Conservation (phyloP, 2,329 filamentous ascomycete species). For the Trichoderma atroviride region DNA sequence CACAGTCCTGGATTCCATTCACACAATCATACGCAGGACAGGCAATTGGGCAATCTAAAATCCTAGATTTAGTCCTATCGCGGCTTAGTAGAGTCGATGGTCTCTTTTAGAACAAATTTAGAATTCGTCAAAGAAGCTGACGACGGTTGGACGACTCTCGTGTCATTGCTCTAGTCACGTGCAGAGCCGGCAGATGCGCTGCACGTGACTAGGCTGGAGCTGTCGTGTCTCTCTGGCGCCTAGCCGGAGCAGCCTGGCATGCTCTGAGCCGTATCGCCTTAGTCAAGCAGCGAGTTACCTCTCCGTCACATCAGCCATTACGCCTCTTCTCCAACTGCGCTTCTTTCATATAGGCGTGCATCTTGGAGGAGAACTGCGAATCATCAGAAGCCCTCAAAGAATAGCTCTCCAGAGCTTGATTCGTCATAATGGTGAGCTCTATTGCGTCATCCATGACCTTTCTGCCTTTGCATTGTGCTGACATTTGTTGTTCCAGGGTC, state of each 20-base stretch:
- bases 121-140: constrained; percentile 11
- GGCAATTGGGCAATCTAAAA: background rate
- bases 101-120: background rate
- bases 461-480: constrained; percentile 1
- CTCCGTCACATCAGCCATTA: constrained; percentile 18
- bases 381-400: constrained; percentile 15
- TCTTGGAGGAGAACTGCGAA: background rate
- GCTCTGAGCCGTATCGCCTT: constrained; percentile 31
- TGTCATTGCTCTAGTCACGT: background rate
- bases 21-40: background rate
- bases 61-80: background rate
- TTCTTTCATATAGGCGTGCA: background rate
- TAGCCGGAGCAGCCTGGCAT: constrained; percentile 37
- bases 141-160: background rate
- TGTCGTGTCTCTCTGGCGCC: constrained; percentile 53
- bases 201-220: constrained; percentile 41
- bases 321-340: constrained; percentile 16
- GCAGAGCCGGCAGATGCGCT: background rate
- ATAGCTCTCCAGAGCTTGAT: constrained; percentile 37
- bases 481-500: constrained; percentile 58
- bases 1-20: background rate
- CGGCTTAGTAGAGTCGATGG: background rate
- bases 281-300: constrained; percentile 23
- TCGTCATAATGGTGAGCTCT: constrained; percentile 42
- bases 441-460: background rate